Base-by-base conservation (phyloP, 352 stramenopile species). In the Globisporangium megalacanthum region DNA sequence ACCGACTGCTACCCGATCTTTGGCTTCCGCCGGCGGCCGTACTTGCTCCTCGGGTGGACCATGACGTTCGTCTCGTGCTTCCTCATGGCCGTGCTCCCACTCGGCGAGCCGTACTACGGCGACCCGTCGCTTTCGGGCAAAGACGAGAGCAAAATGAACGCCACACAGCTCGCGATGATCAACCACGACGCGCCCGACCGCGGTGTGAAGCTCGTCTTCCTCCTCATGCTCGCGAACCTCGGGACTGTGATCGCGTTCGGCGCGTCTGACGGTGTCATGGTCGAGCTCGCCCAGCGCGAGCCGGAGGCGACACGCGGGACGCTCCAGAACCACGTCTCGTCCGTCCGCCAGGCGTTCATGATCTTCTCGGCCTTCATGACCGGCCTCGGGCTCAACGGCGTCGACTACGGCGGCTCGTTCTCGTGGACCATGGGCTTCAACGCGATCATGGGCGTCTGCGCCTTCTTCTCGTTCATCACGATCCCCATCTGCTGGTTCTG, bases 31-130 rank as follows among this genome's bases (percentile, higher is more conserved):
- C 68, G 74, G 0, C 65, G 69, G 1, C 72, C 72, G 22, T 83
- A 83, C 54, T 70, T 83, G 25, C 20, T 89, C 11, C 72, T 94
- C 52, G 88, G 86, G n/a, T 88, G 79, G 75, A 17, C 60, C 14
- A 46, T 86, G 15, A 70, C 60, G 13, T 49, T 63, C 3, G 31
- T 70, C 22, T 71, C 62, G 33, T 75, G 59, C 44, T 63, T 82
- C 33, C 39, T 72, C 10, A 66, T 85, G 62, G 73, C 74, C 0
- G 59, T 65, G 10, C 45, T 79, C 25, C 56, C 69, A 1, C 60
- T 83, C n/a, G 66, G 66, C 17, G 61, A 70, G 1, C 77, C 79
- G 42, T 86, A 90, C 66, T 90, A 82, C 62, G 45, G 62, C 7
- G 74, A 88, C 54, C 64, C 66, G 11, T 56, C 49, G 17, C 66